These are phyloP conservation scores for Davidsoniella neocaledoniae DNA, from an alignment of 2,329 filamentous ascomycete species.

Conservation along the genomic window DNA sequence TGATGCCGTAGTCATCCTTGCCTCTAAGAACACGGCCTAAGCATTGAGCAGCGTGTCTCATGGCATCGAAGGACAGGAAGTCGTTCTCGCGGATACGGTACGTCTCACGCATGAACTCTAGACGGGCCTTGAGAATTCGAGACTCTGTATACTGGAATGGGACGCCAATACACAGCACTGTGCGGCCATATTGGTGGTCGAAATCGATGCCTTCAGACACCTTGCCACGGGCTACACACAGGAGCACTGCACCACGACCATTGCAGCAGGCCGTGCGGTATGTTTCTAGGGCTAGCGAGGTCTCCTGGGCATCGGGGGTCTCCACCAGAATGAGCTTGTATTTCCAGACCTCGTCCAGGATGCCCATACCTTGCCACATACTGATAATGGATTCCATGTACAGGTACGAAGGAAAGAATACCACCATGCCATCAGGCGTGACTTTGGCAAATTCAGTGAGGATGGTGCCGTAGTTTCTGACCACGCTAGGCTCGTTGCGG, in stretches of 20 bases:
- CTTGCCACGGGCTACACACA: conserved; percentile 93
- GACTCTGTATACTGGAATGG: conserved; percentile 99
- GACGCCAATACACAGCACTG: conserved; percentile 89
- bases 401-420: conserved; percentile 95
- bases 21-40: conserved; percentile 84
- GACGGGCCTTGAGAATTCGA: conserved; percentile 81
- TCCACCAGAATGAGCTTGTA: conserved; percentile 97
- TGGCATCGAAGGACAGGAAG: conserved; percentile 95
- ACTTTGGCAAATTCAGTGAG: conserved; percentile 91
- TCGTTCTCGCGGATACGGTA: conserved; percentile 96
- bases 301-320: conserved; percentile 94
- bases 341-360: conserved; percentile 95
- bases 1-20: conserved; percentile 99
- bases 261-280: conserved; percentile 97
- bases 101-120: conserved; percentile 92
- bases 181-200: conserved; percentile 93
- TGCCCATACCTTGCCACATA: conserved; percentile 99
- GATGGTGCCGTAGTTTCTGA: conserved; percentile 87
- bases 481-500: conserved; percentile 88
- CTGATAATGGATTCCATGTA: conserved; percentile 99
- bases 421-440: conserved; percentile 93
- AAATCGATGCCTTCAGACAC: conserved; percentile 98
- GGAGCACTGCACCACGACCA: conserved; percentile 76
- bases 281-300: conserved; percentile 83
- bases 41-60: conserved; percentile 97